Conservation (phyloP, 2,329 filamentous ascomycete genomes). For the Monosporascus sp. region DNA sequence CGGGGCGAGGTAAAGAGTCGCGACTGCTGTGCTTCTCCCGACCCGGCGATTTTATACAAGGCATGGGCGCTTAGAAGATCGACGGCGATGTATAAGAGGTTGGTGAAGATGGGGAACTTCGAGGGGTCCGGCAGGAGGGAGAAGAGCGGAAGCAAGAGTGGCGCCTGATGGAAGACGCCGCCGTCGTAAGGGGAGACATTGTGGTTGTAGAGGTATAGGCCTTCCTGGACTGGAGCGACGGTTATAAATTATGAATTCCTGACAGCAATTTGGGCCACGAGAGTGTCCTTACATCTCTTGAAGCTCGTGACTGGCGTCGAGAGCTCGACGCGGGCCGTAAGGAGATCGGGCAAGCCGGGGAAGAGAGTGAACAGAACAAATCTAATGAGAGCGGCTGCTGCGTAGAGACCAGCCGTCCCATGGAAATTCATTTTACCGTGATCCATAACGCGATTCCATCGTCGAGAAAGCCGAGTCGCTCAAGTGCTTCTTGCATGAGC, state of each 20-base stretch:
- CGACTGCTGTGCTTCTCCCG: constrained; percentile 70
- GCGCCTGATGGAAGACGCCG: constrained; percentile 77
- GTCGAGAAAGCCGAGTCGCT: constrained; percentile 11
- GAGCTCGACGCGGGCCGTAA: constrained; percentile 90
- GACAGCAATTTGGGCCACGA: too few relatives aligned
- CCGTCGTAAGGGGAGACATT: constrained; percentile 97
- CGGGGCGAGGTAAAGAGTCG: constrained; percentile 74
- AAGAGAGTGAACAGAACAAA: constrained; percentile 76
- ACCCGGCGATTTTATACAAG: constrained; percentile 72
- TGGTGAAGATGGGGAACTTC: constrained; percentile 65
- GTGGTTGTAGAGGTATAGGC: constrained; percentile 90
- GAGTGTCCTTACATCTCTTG: constrained; percentile 70
- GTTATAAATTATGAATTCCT: background rate
- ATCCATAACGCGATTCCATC: constrained; percentile 26
- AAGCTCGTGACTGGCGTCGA: constrained; percentile 97
- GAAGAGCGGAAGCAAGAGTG: constrained; percentile 86
- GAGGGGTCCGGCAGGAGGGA: constrained; percentile 72
- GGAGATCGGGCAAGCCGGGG: constrained; percentile 74
- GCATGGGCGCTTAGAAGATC: constrained; percentile 81
- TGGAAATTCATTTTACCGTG: constrained; percentile 31
- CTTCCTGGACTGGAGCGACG: constrained; percentile 74
- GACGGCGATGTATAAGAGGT: constrained; percentile 72
- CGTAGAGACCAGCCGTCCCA: constrained; percentile 60
- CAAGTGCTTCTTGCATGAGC: background rate
- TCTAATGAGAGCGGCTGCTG: constrained; percentile 70